Conservation (phyloP, 768 basidiomycete species). For the Daedaleopsis nitida region DNA sequence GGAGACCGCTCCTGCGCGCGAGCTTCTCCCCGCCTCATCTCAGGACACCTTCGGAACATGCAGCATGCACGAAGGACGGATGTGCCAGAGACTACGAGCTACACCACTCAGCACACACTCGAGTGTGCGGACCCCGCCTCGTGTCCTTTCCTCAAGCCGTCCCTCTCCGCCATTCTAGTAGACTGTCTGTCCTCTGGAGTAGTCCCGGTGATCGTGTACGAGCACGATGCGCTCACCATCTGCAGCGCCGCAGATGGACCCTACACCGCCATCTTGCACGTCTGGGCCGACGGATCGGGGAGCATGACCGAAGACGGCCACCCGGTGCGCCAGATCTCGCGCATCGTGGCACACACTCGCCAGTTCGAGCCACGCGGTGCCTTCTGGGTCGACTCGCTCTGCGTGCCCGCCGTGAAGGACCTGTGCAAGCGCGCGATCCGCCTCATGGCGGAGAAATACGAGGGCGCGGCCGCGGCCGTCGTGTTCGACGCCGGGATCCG, state of each 20-base stretch:
- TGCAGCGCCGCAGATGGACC: background rate
- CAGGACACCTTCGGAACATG: no score
- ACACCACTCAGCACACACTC: no score
- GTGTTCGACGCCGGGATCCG: slow-evolving; percentile 14
- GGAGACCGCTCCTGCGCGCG: no score
- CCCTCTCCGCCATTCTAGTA: no score
- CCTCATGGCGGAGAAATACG: slow-evolving; percentile 15
- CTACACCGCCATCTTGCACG: slow-evolving; percentile 11
- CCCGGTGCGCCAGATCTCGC: slow-evolving; percentile 2
- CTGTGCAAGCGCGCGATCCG: slow-evolving; percentile 10
- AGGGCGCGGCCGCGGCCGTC: slow-evolving; percentile 5
- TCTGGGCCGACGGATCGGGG: slow-evolving; percentile 10
- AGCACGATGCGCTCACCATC: background rate
- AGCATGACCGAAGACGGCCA: slow-evolving; percentile 10
- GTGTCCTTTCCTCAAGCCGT: no score
- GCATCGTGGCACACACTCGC: background rate
- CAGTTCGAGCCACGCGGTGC: background rate
- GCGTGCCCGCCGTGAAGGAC: slow-evolving; percentile 1
- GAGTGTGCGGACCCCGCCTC: background rate
- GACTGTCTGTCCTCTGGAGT: no score
- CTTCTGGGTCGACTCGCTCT: no score
- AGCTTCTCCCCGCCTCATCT: no score
- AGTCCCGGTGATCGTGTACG: background rate
- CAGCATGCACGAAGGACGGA: no score
- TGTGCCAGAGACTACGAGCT: no score